A percentile compares a stretch with the other conserved stretches of the same genome.
phyloP scores from a whole-genome alignment of 2,329 filamentous ascomycete genomes.

The Lecanicillium sp. region DNA sequence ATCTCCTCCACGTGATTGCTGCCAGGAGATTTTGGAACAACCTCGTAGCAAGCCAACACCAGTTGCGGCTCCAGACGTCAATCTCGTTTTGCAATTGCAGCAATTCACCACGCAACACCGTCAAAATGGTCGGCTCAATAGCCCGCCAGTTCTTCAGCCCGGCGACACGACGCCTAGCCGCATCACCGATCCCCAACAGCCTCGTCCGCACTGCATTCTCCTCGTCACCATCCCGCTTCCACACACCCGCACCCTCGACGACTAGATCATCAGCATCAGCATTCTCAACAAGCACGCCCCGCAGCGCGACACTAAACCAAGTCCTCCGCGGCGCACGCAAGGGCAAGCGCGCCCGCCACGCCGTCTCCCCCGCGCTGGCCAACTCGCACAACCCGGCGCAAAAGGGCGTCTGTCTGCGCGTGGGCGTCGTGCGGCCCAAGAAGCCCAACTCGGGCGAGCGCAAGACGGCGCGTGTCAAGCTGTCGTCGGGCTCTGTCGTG shows the following conservation, averaged over 20 bases:
- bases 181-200: conserved; percentile 17
- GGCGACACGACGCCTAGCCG: conserved; percentile 18
- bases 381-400: conserved; percentile 64
- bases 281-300: conserved; percentile 50
- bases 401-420: conserved; percentile 94
- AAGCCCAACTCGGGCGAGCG: conserved; percentile 97
- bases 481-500: conserved; percentile 79
- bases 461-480: conserved; percentile 84
- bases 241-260: conserved; percentile 21
- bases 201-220: conserved; percentile 12
- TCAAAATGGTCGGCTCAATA: conserved; percentile 26
- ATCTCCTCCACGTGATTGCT: background rate
- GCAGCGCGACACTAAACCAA: conserved; percentile 62
- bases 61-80: background rate
- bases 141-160: conserved; percentile 27
- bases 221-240: conserved; percentile 11
- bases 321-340: conserved; percentile 69
- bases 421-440: conserved; percentile 90
- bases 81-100: background rate
- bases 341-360: conserved; percentile 72
- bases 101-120: conserved; percentile 17
- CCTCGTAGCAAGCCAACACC: background rate
- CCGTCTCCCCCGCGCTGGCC: conserved; percentile 76
- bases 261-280: conserved; percentile 18
- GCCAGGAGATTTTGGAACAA: background rate